Evolutionary conservation across 345 rosid species (phyloP), one percentile per base, ranked within the genome.

Genomic region (Salix dunnii): DNA sequence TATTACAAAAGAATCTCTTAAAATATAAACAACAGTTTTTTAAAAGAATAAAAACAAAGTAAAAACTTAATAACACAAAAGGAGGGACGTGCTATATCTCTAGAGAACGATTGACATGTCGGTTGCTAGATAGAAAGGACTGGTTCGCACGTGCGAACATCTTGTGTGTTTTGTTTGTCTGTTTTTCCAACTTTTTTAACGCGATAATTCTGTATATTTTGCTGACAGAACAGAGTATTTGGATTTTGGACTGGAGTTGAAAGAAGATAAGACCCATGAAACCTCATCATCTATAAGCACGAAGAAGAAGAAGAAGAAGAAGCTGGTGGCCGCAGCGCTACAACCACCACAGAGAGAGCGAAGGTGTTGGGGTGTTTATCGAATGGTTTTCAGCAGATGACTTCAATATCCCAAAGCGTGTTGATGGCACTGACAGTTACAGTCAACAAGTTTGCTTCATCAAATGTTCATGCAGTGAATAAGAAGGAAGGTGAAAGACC

Each of bases 351-450:
- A 21, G 35, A 62, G 18, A 66, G 63, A 18, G 31, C 9, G 33
- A 1, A 25, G 42, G 71, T 23, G 31, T 10, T 30, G 1, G 7
- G 16, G 30, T 28, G 53, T 35, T 30, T 17, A 8, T 71, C 86
- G 79, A 81, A 79, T 74, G 71, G 53, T 68, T 46, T 16, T 23
- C 18, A 25, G 46, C 10, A 77, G 38, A 87, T 85, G 88, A 79
- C 81, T 80, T 85, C 96, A 49, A 80, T 94, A 30, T 85, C 87
- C 27, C 97, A 94, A 85, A 92, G 91, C 79, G 83, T 94, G 36
- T 83, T 92, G 77, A 92, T 94, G 98, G 98, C 97, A 33, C 72
- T 94, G 67, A 92, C 98, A n/a, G 97, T 86, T 21, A 92, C 97
- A 11, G 91, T 91, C 68, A 94, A 94, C 98, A 89, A 89, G 74